phyloP scores from a whole-genome alignment of 2,329 filamentous ascomycete genomes.

The Fusarium graminum region DNA sequence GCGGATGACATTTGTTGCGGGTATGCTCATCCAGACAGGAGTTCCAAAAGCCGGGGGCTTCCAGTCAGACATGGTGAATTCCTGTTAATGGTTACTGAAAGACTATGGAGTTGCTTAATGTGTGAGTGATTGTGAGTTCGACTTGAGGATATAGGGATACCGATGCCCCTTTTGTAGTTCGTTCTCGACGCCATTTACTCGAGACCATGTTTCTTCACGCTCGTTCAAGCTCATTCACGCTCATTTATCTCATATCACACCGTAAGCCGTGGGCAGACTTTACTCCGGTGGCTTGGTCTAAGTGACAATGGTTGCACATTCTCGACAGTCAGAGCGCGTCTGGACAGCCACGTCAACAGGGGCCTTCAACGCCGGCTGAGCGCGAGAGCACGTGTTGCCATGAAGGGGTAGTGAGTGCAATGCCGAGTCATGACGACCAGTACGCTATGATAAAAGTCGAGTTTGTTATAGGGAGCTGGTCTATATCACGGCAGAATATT shows the following conservation, averaged over 20 bases:
- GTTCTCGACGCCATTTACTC: neutral
- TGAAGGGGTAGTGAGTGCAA: constrained; percentile 12
- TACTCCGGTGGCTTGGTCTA: constrained; percentile 41
- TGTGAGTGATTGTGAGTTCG: constrained; percentile 3
- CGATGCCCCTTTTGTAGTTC: constrained; percentile 36
- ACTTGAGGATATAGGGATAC: constrained; percentile 4
- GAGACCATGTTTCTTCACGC: neutral
- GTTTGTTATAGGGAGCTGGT: constrained; percentile 21
- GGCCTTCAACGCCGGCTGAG: constrained; percentile 26
- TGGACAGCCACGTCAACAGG: constrained; percentile 25
- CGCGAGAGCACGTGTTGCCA: constrained; percentile 42
- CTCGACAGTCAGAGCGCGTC: constrained; percentile 40
- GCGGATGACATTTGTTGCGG: constrained; percentile 47
- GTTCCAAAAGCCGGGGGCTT: constrained; percentile 49
- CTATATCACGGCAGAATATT: constrained; percentile 29
- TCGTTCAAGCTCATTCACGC: constrained; percentile 17
- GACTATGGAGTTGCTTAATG: neutral
- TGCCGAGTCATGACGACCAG: constrained; percentile 3
- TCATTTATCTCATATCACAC: neutral
- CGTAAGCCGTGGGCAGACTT: constrained; percentile 33
- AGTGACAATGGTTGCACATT: constrained; percentile 37
- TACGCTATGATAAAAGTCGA: constrained; percentile 9
- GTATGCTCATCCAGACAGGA: constrained; percentile 50
- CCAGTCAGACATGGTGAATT: constrained; percentile 47
- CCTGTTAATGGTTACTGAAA: neutral